Conservation (phyloP, 2,329 filamentous ascomycete genomes). For the Tympanopsis confertula region DNA sequence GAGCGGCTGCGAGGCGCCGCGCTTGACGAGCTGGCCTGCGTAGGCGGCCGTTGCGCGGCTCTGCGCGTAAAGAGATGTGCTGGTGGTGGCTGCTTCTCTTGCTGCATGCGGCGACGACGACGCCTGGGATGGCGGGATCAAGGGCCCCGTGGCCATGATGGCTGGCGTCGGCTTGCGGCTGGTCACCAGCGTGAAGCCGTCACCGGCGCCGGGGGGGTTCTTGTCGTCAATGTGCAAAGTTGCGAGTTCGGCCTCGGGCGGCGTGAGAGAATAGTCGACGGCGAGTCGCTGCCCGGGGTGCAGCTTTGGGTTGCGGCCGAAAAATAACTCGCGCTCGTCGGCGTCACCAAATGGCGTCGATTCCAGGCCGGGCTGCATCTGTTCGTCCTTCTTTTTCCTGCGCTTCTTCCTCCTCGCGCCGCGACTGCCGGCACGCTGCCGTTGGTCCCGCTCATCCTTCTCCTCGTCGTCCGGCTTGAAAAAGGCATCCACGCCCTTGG, state of each 20-base stretch:
- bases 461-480: slow-evolving; percentile 39
- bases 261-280: slow-evolving; percentile 24
- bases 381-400: slow-evolving; percentile 16
- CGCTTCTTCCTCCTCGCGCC: slow-evolving; percentile 26
- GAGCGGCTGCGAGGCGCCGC: slow-evolving; percentile 55
- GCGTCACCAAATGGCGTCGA: too few species aligned
- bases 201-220: slow-evolving; percentile 2
- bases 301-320: too few species aligned
- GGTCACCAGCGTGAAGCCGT: neutral
- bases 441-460: slow-evolving; percentile 9
- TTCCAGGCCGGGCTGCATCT: slow-evolving; percentile 8
- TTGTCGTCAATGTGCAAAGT: slow-evolving; percentile 12
- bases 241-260: slow-evolving; percentile 15
- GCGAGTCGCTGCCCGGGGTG: slow-evolving; percentile 23
- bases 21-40: slow-evolving; percentile 27
- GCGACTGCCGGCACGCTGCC: slow-evolving; percentile 4
- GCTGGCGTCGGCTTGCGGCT: too few species aligned
- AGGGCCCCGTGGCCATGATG: too few species aligned
- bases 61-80: slow-evolving; percentile 8
- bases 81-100: slow-evolving; percentile 5
- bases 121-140: too few species aligned
- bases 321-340: too few species aligned
- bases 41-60: slow-evolving; percentile 17
- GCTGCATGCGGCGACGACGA: too few species aligned
- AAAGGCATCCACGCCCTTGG: slow-evolving; percentile 77